Conservation (phyloP, 2,329 filamentous ascomycete species). For the Diaporthe citriasiana region DNA sequence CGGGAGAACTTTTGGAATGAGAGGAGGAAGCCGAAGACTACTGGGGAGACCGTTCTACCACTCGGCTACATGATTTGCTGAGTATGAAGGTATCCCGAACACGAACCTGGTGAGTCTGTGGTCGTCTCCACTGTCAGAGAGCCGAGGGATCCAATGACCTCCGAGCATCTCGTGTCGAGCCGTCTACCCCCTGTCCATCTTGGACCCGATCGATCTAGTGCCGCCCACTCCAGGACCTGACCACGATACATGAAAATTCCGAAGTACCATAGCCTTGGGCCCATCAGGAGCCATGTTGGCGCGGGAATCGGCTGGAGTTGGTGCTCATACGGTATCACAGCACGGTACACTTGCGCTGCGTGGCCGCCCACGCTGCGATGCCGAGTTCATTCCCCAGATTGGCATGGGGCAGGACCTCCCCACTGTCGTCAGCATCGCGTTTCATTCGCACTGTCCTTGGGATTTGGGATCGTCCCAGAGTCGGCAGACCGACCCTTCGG, state of each 20-base stretch:
- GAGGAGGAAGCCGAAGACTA: neutral
- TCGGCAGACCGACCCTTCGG: constrained; percentile 28
- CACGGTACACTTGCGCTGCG: constrained; percentile 2
- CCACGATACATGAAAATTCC: constrained; percentile 21
- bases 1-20: constrained; percentile 27
- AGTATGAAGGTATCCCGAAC: constrained; percentile 11
- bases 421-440: neutral
- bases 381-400: constrained; percentile 15
- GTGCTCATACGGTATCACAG: neutral
- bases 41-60: neutral
- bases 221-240: constrained; percentile 22
- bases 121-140: constrained; percentile 28
- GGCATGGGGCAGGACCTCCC: constrained; percentile 12
- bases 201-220: constrained; percentile 35
- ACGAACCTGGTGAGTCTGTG: constrained; percentile 14
- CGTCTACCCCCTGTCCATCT: constrained; percentile 38
- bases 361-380: neutral
- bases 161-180: constrained; percentile 38
- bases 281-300: neutral
- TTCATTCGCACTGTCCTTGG: constrained; percentile 28
- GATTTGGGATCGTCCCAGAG: constrained; percentile 29
- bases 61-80: constrained; percentile 32
- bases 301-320: neutral
- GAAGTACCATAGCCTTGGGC: constrained; percentile 30
- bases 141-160: constrained; percentile 35